Evolutionary conservation across 2,329 filamentous ascomycete species (phyloP).

Genomic region (Penicillium sp.): DNA sequence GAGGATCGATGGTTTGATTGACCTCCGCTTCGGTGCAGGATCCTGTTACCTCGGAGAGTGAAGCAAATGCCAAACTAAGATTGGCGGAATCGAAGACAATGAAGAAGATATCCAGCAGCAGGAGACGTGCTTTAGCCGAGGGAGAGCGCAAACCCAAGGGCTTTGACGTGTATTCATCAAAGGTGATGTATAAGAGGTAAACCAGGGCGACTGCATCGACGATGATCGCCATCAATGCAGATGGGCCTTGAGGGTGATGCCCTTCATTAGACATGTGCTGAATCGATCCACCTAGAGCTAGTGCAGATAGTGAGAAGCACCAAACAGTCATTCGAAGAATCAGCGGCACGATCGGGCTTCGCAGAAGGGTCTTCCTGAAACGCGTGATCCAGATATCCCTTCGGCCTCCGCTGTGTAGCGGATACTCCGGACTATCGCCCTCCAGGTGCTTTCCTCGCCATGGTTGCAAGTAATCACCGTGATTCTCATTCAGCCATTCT

Average conservation of each 20-base stretch:
- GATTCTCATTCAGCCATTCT: slow-evolving; percentile 49
- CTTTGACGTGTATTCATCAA: slow-evolving; percentile 93
- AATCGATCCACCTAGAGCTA: slow-evolving; percentile 75
- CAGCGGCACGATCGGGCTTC: slow-evolving; percentile 81
- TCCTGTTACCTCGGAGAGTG: slow-evolving; percentile 65
- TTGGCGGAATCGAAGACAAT: slow-evolving; percentile 97
- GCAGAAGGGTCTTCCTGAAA: slow-evolving; percentile 68
- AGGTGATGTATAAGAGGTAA: slow-evolving; percentile 91
- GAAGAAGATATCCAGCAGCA: slow-evolving; percentile 90
- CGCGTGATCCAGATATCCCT: slow-evolving; percentile 58
- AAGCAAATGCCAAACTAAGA: slow-evolving; percentile 83
- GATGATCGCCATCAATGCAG: slow-evolving; percentile 82
- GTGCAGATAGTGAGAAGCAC: slow-evolving; percentile 75
- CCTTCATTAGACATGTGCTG: slow-evolving; percentile 58
- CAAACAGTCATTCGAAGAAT: slow-evolving; percentile 80
- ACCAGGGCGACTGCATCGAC: slow-evolving; percentile 86
- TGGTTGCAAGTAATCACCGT: slow-evolving; percentile 47
- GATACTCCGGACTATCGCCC: slow-evolving; percentile 53
- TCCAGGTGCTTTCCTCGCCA: slow-evolving; percentile 54
- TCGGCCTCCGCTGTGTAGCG: slow-evolving; percentile 51
- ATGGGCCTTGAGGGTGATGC: slow-evolving; percentile 62
- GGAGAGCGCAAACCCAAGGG: slow-evolving; percentile 83
- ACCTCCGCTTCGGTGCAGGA: slow-evolving; percentile 53
- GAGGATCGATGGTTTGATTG: slow-evolving; percentile 36
- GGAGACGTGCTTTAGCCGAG: slow-evolving; percentile 81